These are phyloP conservation scores for Lipomyces yamanashiensis DNA, from an alignment of 805 yeast species.

Conservation along the genomic window DNA sequence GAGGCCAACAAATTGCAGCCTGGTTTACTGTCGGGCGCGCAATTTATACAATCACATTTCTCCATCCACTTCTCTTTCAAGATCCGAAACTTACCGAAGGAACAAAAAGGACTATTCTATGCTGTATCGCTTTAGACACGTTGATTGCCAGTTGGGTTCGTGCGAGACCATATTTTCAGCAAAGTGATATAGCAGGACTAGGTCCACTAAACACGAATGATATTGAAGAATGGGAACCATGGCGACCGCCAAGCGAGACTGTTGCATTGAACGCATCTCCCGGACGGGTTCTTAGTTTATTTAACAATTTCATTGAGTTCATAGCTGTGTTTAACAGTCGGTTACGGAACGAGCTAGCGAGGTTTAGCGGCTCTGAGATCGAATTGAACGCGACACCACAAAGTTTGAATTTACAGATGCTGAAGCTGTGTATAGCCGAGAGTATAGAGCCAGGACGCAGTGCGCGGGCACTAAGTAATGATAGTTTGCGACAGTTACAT, in stretches of 20 bases:
- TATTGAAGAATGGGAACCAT: not conserved
- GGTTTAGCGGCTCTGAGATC: not conserved
- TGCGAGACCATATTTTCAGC: not conserved
- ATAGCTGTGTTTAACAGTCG: not conserved
- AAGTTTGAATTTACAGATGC: not conserved
- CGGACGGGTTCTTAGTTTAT: not conserved
- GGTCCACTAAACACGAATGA: not conserved
- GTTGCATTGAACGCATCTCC: not conserved
- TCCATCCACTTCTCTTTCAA: not conserved
- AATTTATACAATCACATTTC: not conserved
- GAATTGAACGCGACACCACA: not conserved
- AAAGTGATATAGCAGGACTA: not conserved
- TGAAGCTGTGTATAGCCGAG: not conserved
- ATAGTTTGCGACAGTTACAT: not conserved
- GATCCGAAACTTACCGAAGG: not conserved
- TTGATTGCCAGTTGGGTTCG: not conserved
- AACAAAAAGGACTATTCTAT: not conserved
- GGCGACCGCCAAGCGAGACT: not conserved
- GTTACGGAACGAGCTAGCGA: not conserved
- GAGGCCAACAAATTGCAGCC: not conserved
- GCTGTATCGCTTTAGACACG: not conserved
- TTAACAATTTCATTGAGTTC: not conserved
- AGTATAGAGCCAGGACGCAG: not conserved
- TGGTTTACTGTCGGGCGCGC: not conserved
- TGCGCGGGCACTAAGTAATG: not conserved